Conservation (phyloP, 768 basidiomycete species). For the Bullera alba region DNA sequence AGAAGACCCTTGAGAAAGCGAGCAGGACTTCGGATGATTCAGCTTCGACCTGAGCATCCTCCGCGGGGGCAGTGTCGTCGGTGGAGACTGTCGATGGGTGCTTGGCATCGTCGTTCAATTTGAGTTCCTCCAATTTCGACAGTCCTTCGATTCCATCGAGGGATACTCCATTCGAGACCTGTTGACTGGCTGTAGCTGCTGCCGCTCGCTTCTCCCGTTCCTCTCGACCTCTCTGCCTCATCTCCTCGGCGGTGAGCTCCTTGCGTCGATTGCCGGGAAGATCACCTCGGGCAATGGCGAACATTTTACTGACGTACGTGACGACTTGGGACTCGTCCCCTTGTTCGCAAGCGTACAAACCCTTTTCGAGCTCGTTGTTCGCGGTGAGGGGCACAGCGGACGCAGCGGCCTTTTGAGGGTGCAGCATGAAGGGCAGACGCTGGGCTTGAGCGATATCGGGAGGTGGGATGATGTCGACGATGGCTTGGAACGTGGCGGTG, state of each 20-base stretch:
- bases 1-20: constrained; percentile 90
- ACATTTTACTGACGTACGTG: constrained; percentile 98
- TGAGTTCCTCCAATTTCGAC: constrained; percentile 16
- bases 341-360: constrained; percentile 67
- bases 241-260: constrained; percentile 71
- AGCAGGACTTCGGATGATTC: constrained; percentile 59
- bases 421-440: constrained; percentile 84
- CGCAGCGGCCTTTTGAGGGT: constrained; percentile 54
- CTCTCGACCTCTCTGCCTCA: constrained; percentile 60
- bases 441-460: constrained; percentile 72
- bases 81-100: background rate
- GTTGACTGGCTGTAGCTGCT: constrained; percentile 10
- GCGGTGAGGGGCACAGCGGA: constrained; percentile 50
- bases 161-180: constrained; percentile 7
- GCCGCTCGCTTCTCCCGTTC: constrained; percentile 42
- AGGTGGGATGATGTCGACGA: constrained; percentile 88
- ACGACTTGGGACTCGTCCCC: constrained; percentile 57
- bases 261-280: constrained; percentile 80
- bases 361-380: constrained; percentile 72
- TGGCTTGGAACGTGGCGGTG: constrained; percentile 80
- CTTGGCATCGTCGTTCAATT: background rate
- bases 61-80: background rate
- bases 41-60: constrained; percentile 1
- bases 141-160: constrained; percentile 16
- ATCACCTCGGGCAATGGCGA: constrained; percentile 71